These are phyloP conservation scores for Acanthamoeba healyi DNA, from an alignment of 208 protist species.

Conservation along the genomic window DNA sequence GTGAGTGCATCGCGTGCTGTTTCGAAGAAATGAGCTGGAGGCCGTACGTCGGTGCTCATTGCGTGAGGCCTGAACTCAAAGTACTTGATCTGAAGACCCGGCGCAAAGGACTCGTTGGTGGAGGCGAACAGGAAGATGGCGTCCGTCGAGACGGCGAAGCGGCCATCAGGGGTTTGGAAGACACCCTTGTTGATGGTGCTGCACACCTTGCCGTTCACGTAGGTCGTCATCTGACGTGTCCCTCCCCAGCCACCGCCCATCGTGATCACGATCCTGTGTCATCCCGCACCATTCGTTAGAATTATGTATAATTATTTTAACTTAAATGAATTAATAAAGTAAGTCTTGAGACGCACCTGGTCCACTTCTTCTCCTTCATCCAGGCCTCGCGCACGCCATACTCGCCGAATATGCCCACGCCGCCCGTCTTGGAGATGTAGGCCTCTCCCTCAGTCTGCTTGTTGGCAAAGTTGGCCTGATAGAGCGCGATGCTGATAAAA, in stretches of 20 bases:
- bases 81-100: conserved; percentile 65
- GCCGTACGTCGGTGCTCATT: conserved; percentile 34
- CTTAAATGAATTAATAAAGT: background rate
- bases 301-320: too few species aligned
- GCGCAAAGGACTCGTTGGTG: conserved; percentile 71
- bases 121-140: conserved; percentile 68
- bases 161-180: conserved; percentile 72
- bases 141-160: conserved; percentile 72
- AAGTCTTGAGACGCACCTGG: conserved; percentile 20
- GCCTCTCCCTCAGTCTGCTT: conserved; percentile 75
- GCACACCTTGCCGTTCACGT: conserved; percentile 74
- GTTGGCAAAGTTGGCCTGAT: conserved; percentile 71
- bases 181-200: conserved; percentile 73
- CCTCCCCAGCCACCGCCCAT: conserved; percentile 58
- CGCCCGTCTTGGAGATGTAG: conserved; percentile 73
- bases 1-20: too few species aligned
- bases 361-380: conserved; percentile 66
- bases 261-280: conserved; percentile 67
- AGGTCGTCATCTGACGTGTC: conserved; percentile 67
- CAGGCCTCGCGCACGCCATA: conserved; percentile 73
- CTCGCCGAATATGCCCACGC: conserved; percentile 74
- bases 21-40: background rate
- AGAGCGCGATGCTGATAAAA: conserved; percentile 47
- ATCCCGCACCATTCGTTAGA: too few species aligned
- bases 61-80: conserved; percentile 62